Evolutionary conservation across 23 red algal species (phyloP).

Genomic region (Pyropia haitanensis): DNA sequence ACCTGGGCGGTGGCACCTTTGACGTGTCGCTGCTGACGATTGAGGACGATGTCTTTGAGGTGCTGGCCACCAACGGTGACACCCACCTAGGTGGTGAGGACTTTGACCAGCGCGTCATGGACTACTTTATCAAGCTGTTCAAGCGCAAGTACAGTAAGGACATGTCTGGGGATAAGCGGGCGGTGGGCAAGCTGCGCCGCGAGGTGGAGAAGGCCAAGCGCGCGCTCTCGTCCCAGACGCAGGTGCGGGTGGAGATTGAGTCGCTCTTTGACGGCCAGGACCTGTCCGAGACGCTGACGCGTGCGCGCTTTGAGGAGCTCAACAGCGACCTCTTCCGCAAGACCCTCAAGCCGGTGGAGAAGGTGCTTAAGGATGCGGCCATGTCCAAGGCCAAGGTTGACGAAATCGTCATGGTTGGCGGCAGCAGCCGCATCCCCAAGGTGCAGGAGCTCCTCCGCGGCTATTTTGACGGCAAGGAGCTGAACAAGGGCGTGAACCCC

Average conservation of each 20-base stretch:
- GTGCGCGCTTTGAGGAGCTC: slow-evolving; percentile 96
- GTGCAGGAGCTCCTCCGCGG: slow-evolving; percentile 87
- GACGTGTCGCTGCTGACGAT: slow-evolving; percentile 97
- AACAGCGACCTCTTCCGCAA: slow-evolving; percentile 94
- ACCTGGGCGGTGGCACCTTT: slow-evolving; percentile 96
- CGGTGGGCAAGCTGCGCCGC: slow-evolving; percentile 80
- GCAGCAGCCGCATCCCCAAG: slow-evolving; percentile 97
- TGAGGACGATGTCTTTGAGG: slow-evolving; percentile 97
- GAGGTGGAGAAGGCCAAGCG: slow-evolving; percentile 98
- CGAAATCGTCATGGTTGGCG: slow-evolving; percentile 95
- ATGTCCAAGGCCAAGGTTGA: slow-evolving; percentile 80
- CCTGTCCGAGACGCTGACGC: slow-evolving; percentile 89
- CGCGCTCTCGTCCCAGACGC: slow-evolving; percentile 90
- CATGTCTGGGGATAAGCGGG: slow-evolving; percentile 75
- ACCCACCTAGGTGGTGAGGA: slow-evolving; percentile 97
- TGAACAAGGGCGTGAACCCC: slow-evolving; percentile 92
- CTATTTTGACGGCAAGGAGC: slow-evolving; percentile 94
- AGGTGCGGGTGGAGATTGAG: slow-evolving; percentile 98
- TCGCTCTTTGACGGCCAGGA: slow-evolving; percentile 85
- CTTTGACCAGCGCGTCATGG: slow-evolving; percentile 97
- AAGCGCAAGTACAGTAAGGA: slow-evolving; percentile 96
- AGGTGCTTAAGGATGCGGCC: slow-evolving; percentile 82
- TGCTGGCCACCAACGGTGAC: slow-evolving; percentile 95
- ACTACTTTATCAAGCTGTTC: slow-evolving; percentile 98
- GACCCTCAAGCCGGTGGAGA: slow-evolving; percentile 95